Base-by-base conservation (phyloP, 371 early-diverging fungal species). In the Apophysomyces elegans region DNA sequence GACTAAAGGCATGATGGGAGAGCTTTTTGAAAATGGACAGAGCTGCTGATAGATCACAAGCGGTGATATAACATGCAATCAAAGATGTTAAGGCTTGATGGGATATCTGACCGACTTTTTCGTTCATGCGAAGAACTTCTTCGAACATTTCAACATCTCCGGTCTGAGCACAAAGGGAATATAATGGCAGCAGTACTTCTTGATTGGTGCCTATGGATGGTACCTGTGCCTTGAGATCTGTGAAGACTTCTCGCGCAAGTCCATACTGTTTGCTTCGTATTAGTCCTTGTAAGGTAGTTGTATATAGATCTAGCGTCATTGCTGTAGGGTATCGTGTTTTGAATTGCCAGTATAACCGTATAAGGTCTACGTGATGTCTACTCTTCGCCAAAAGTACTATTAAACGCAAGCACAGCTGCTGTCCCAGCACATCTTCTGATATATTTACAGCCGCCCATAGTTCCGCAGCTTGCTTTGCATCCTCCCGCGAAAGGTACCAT, bases 141-240 rank as follows among this genome's bases (percentile, higher is more conserved):
- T 75, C 70, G 39, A 74, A 78, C 12, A 77, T 12, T 1, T 41
- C 59, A 7, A 70, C 45, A 37, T 73, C 56, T 14, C 79, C 81
- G 1, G 76, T 70, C 37, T 75, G 77, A 2, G 77, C 75, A 50
- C 74, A 70, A 16, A 81, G 44, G 14, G 65, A 57, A 44, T 76
- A 76, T 1, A 79, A 41, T 18, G 69, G 32, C 2, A 63, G 41
- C 2, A 62, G 64, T 1, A 65, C 47, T 1, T 41, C 32, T 45
- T 45, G 64, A 11, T 66, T 65, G 16, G 69, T 45, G n/a, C 21
- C 21, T 44, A 36, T 43, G 14, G 59, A 37, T 18, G 59, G 50
- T n/a, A 73, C 9, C 1, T 56, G 7, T 9, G 50, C 18, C 43
- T 64, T 65, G 14, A 78, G 36, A n/a, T 66, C 67, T 1, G 46